Evolutionary conservation across 2,329 filamentous ascomycete genomes (phyloP), one percentile per base, ranked within the genome.

Genomic region (Colletotrichum liriopes): DNA sequence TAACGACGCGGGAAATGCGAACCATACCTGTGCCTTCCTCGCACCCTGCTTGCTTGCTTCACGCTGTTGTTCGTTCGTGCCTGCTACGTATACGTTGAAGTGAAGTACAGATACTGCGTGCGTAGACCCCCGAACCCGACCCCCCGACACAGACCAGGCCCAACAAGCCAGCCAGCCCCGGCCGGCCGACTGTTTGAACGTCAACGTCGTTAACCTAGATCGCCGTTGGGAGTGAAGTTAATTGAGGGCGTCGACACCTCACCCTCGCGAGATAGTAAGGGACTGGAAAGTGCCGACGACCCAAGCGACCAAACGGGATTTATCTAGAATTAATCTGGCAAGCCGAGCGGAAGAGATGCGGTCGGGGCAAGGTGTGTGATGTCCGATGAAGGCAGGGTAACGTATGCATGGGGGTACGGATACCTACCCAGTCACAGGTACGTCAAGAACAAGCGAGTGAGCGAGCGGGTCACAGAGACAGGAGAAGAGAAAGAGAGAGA

Each of bases 161-260:
- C 43, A 62, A 62, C 43, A 47, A 62, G 43, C 32, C 65, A 72
- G 69, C 69, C 65, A 72, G 69, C 59, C 69, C 65, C 65, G 47
- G 69, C 69, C 58, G 65, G 65, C 69, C 59, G 52, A 59, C 65
- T 69, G 65, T 69, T 69, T 69, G 69, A 64, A 72, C 59, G 65
- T 47, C 69, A 69, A 69, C 65, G 66, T 72, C 59, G 58, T 69
- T 52, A 69, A 60, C 65, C 47, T 64, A 64, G 59, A 55, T 49
- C 20, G 11, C n/a, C 41, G 20, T 52, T 39, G 26, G 51, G 65
- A 58, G 58, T 41, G 56, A 62, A 71, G 56, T 67, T 62, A 67
- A 68, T 63, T 71, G 56, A 54, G 35, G 32, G 35, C 39, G 43
- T 58, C 63, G 51, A 58, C 51, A 62, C 56, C n/a, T 49, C 64